Conservation (phyloP, 306 rosid genomes). For the Datisca glomerata region DNA sequence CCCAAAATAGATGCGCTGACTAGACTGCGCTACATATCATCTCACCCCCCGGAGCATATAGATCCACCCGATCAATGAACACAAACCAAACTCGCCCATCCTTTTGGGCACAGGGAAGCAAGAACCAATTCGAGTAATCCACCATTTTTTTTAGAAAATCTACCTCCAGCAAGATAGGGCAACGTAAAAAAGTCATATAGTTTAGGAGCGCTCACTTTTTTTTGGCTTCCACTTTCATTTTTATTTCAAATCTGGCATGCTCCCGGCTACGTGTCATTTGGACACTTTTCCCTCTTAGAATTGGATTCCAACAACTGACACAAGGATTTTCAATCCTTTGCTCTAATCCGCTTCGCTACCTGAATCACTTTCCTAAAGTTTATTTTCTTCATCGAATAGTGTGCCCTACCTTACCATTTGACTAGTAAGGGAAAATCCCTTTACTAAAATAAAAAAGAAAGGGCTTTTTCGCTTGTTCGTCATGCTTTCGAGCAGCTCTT, state of each 20-base stretch:
- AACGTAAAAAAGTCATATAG: background rate
- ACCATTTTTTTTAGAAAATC: too few relatives aligned
- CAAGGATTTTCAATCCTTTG: conserved; percentile 1
- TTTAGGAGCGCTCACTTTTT: background rate
- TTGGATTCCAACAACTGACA: conserved; percentile 2
- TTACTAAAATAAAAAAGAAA: too few relatives aligned
- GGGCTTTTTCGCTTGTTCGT: too few relatives aligned
- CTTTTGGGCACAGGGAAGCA: background rate
- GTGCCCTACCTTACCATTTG: background rate
- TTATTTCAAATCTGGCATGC: background rate
- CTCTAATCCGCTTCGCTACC: conserved; percentile 2
- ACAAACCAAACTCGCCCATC: background rate
- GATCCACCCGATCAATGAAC: background rate
- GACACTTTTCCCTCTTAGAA: conserved; percentile 4
- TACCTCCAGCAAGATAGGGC: background rate
- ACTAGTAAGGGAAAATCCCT: background rate
- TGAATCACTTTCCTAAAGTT: too few relatives aligned
- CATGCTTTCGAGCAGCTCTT: too few relatives aligned
- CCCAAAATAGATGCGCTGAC: too few relatives aligned
- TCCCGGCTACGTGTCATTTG: background rate
- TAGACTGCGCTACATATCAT: background rate
- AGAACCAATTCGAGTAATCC: background rate
- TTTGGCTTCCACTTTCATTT: background rate
- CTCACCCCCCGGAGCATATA: too few relatives aligned
- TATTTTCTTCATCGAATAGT: background rate